Evolutionary conservation across 306 rosid species (phyloP), one percentile per base, ranked within the genome.

Genomic region (Vicia villosa): DNA sequence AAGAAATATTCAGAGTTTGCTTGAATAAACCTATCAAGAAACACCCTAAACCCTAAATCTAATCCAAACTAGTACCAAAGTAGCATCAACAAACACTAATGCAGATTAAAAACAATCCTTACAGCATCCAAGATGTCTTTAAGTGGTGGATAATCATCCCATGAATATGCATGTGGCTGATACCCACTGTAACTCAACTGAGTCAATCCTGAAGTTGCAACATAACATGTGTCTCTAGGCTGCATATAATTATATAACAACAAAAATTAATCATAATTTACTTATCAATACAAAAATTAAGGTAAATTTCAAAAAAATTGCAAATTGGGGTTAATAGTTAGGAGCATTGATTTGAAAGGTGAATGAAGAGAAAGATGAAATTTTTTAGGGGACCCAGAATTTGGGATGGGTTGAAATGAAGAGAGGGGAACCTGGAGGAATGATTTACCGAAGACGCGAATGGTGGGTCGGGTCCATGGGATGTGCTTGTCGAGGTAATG

Each of bases 171-270:
- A 72, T 50, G 90, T 0, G 98, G 97, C 80, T 85, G 79, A 77
- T 86, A 88, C 34, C 97, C 97, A 77, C 98, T 90, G 82, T 94
- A 90, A 72, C 72, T 84, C 81, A 88, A 73, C 2, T 85, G 74
- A 6, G 92, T 83, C 83, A 94, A 78, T 51, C 96, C 98, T 7
- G 90, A 86, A 80, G 77, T 83, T n/a, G 97, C 96, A 55, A 94
- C 83, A 77, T 93, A 93, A 59, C 98, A 93, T 28, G 87, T 85
- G 57, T 90, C 98, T 78, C 98, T 74, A 76, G 96, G 95, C 98
- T 94, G 88, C 83, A 86, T 12, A 76, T 47, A 43, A 56, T 59
- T 24, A 50, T 74, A 77, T 26, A 16, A n/a, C 57, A 76, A 26
- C 8, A 69, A 14, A n/a, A n/a, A n/a, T n/a, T n/a, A n/a, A n/a